phyloP scores from a whole-genome alignment of 768 basidiomycete genomes.

The Boletus barrowsii region DNA sequence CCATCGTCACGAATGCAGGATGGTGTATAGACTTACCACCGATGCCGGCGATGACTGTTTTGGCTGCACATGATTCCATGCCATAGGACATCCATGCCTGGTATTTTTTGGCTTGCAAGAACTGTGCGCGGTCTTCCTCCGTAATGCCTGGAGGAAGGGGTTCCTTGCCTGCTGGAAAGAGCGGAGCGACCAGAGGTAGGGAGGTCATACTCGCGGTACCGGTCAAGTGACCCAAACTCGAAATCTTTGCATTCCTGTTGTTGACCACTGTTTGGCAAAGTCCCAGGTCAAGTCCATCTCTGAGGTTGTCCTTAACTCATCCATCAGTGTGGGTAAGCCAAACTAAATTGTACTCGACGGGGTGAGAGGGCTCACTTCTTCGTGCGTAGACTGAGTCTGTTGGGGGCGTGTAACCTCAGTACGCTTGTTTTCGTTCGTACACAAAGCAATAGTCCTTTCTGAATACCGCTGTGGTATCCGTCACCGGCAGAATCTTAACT shows the following conservation, averaged over 20 bases:
- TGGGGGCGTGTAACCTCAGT: too few species aligned
- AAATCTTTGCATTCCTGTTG: slow-evolving; percentile 9
- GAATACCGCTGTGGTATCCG: too few species aligned
- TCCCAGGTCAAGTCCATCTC: too few species aligned
- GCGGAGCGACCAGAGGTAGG: slow-evolving; percentile 53
- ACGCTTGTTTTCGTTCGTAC: too few species aligned
- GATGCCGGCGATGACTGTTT: slow-evolving; percentile 76
- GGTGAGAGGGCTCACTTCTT: too few species aligned
- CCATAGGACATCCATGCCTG: slow-evolving; percentile 65
- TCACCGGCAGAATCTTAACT: too few species aligned
- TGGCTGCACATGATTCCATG: slow-evolving; percentile 85
- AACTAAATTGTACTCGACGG: too few species aligned
- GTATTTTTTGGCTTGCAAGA: slow-evolving; percentile 73
- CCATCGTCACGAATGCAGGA: background rate
- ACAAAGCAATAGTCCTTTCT: too few species aligned
- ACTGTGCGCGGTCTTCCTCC: slow-evolving; percentile 70
- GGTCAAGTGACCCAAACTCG: background rate
- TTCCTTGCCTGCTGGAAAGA: slow-evolving; percentile 84
- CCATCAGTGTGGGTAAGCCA: too few species aligned
- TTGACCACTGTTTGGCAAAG: slow-evolving; percentile 19
- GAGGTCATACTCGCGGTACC: slow-evolving; percentile 16
- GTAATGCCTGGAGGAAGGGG: slow-evolving; percentile 81
- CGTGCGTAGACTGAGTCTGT: too few species aligned
- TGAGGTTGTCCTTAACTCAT: too few species aligned
- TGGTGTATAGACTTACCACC: slow-evolving; percentile 57